phyloP scores from a whole-genome alignment of 2,329 filamentous ascomycete species.

The Sarocladium oryzae region DNA sequence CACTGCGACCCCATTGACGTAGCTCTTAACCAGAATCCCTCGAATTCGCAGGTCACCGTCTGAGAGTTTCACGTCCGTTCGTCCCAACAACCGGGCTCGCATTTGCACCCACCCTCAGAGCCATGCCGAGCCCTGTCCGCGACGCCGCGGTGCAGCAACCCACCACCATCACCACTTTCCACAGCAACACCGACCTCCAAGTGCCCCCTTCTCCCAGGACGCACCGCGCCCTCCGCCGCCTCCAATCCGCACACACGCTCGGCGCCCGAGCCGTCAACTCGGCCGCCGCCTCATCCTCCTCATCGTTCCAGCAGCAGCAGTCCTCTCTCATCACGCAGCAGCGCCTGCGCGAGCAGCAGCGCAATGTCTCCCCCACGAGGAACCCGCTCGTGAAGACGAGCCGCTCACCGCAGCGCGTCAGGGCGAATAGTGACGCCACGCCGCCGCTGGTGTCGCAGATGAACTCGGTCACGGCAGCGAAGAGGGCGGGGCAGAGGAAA shows the following conservation, averaged over 20 bases:
- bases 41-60: too few relatives aligned
- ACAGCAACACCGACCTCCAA: conserved; percentile 38
- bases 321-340: conserved; percentile 59
- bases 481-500: conserved; percentile 34
- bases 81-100: too few relatives aligned
- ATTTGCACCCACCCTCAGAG: not conserved
- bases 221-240: conserved; percentile 62
- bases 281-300: not conserved
- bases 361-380: conserved; percentile 23
- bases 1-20: too few relatives aligned
- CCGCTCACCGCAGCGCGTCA: conserved; percentile 48
- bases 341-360: conserved; percentile 38
- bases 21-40: too few relatives aligned
- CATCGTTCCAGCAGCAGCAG: conserved; percentile 18
- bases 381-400: conserved; percentile 10
- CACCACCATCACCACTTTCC: not conserved
- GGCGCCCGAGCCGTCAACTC: conserved; percentile 41
- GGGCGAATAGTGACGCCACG: conserved; percentile 69
- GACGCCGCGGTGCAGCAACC: conserved; percentile 6
- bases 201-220: conserved; percentile 56
- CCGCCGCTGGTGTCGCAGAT: conserved; percentile 30
- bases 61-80: too few relatives aligned
- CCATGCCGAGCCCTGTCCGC: conserved; percentile 11
- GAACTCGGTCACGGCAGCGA: conserved; percentile 28
- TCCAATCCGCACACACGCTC: conserved; percentile 69